A percentile compares a stretch with the other conserved stretches of the same genome.
phyloP scores from a whole-genome alignment of 2,329 filamentous ascomycete species.

The Paecilomyces fulvus region DNA sequence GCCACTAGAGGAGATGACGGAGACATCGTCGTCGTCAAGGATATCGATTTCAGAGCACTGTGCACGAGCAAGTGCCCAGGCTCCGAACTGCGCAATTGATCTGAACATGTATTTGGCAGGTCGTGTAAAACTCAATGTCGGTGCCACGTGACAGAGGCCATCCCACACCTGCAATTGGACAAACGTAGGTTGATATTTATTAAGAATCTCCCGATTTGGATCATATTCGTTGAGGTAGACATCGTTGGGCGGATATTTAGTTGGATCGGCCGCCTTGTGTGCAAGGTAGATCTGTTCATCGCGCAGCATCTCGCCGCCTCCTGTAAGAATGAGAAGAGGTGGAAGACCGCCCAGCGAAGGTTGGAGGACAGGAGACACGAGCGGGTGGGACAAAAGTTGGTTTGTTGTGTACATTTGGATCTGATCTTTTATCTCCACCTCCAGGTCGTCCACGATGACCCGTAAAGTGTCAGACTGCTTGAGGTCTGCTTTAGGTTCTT shows the following conservation, averaged over 20 bases:
- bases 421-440: conserved; percentile 74
- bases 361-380: conserved; percentile 84
- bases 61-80: conserved; percentile 78
- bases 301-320: conserved; percentile 78
- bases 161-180: conserved; percentile 97
- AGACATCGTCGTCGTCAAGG: conserved; percentile 67
- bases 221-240: conserved; percentile 56
- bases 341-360: conserved; percentile 83
- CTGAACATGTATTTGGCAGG: conserved; percentile 96
- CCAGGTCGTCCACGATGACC: conserved; percentile 62
- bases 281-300: conserved; percentile 95
- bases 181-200: conserved; percentile 70
- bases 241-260: conserved; percentile 62
- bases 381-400: conserved; percentile 70
- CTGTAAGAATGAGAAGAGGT: conserved; percentile 75
- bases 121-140: conserved; percentile 90
- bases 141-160: conserved; percentile 82
- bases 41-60: conserved; percentile 76
- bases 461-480: conserved; percentile 42
- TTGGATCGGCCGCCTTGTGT: conserved; percentile 84
- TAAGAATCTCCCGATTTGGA: conserved; percentile 44
- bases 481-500: not conserved
- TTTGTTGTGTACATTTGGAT: conserved; percentile 87
- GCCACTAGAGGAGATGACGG: conserved; percentile 57
- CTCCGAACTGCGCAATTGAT: conserved; percentile 83